phyloP scores from a whole-genome alignment of 768 basidiomycete species.

The Tricholoma saponaceum region DNA sequence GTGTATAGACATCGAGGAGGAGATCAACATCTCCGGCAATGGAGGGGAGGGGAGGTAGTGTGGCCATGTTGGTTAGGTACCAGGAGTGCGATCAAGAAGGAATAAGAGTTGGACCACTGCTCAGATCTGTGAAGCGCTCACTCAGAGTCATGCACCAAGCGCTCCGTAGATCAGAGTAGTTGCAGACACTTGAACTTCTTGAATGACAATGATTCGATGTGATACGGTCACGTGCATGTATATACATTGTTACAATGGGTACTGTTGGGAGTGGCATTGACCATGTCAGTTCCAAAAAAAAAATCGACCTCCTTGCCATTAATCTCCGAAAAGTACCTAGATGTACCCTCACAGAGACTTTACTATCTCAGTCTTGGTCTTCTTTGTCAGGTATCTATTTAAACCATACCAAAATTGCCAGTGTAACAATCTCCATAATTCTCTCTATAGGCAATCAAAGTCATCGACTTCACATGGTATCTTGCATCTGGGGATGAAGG shows the following conservation, averaged over 20 bases:
- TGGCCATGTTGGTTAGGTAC: conserved; percentile 20
- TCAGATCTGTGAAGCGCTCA: not conserved
- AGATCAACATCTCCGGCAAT: conserved; percentile 52
- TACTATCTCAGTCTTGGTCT: conserved; percentile 75
- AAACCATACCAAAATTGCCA: not conserved
- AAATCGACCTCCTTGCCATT: conserved; percentile 23
- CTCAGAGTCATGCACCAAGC: not conserved
- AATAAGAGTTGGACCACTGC: not conserved
- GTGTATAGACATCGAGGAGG: conserved; percentile 56
- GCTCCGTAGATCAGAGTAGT: no score
- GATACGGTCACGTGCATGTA: conserved; percentile 3
- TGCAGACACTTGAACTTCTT: no score
- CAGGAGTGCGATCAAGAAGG: not conserved
- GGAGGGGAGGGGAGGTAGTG: conserved; percentile 46
- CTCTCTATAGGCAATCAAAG: conserved; percentile 62
- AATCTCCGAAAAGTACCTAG: conserved; percentile 71
- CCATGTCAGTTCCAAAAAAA: conserved; percentile 18
- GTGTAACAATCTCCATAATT: conserved; percentile 8
- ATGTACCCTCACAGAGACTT: conserved; percentile 75
- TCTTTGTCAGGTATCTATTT: conserved; percentile 59
- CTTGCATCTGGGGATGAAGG: conserved; percentile 43
- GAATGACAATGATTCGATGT: no score
- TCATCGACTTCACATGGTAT: conserved; percentile 63
- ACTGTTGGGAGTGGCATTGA: no score
- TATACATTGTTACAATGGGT: no score